A percentile compares a stretch with the other conserved stretches of the same genome.
Conservation (phyloP, 2,329 filamentous ascomycete genomes). For the Alternaria rosae region DNA sequence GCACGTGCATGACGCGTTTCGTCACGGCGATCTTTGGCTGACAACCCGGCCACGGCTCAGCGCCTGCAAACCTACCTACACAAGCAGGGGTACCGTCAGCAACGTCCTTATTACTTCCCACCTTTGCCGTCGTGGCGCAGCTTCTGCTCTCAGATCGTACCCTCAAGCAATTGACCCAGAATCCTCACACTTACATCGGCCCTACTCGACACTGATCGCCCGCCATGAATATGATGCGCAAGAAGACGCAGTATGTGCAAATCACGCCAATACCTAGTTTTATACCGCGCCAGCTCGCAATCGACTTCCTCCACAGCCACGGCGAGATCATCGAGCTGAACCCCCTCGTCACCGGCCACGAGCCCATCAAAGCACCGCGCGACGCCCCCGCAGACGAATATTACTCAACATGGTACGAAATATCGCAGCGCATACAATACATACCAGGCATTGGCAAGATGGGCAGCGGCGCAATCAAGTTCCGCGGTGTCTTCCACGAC, state of each 20-base stretch:
- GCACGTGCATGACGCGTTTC: slow-evolving; percentile 38
- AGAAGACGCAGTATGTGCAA: slow-evolving; percentile 71
- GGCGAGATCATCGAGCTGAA: slow-evolving; percentile 75
- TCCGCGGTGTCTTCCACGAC: slow-evolving; percentile 76
- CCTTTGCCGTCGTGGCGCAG: neutral
- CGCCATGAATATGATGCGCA: slow-evolving; percentile 52
- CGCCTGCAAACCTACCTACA: slow-evolving; percentile 12
- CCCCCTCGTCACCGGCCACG: slow-evolving; percentile 70
- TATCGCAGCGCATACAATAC: slow-evolving; percentile 72
- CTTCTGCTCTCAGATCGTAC: slow-evolving; percentile 3
- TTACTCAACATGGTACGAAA: slow-evolving; percentile 78
- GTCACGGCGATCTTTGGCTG: slow-evolving; percentile 16
- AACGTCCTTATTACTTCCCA: slow-evolving; percentile 7
- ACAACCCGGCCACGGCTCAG: slow-evolving; percentile 19
- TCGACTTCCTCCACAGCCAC: slow-evolving; percentile 76
- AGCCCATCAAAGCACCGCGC: slow-evolving; percentile 70
- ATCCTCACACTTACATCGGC: neutral
- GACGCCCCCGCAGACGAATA: slow-evolving; percentile 73
- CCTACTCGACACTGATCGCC: slow-evolving; percentile 6
- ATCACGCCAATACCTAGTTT: slow-evolving; percentile 75
- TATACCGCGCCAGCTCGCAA: slow-evolving; percentile 74
- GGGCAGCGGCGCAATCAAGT: slow-evolving; percentile 70
- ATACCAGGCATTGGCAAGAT: slow-evolving; percentile 71
- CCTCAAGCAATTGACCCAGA: slow-evolving; percentile 1
- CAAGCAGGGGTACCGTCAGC: slow-evolving; percentile 19